A percentile compares a stretch with the other conserved stretches of the same genome.
These are phyloP conservation scores for Prunus armeniaca DNA, from an alignment of 306 rosid genomes.

Conservation along the genomic window DNA sequence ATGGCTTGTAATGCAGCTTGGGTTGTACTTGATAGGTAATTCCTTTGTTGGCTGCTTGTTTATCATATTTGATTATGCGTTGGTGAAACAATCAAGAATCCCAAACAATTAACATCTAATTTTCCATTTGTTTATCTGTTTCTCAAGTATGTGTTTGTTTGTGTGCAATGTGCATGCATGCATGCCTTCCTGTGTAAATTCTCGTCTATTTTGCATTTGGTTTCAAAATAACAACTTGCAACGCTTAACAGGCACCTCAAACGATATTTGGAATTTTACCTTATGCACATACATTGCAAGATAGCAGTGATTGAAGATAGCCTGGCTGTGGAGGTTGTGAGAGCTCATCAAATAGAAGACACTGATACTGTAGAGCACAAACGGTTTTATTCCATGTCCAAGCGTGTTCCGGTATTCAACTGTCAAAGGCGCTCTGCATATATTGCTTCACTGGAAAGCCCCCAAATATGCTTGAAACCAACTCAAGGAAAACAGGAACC, in stretches of 20 bases:
- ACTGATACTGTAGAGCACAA: slow-evolving; percentile 34
- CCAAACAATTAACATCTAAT: neutral
- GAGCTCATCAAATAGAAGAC: slow-evolving; percentile 29
- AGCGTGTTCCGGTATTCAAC: slow-evolving; percentile 38
- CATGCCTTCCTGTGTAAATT: neutral
- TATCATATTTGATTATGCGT: neutral
- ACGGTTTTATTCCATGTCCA: slow-evolving; percentile 43
- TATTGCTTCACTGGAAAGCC: slow-evolving; percentile 29
- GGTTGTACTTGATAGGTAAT: slow-evolving; percentile 77
- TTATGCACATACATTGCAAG: slow-evolving; percentile 60
- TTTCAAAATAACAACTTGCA: slow-evolving; percentile 5
- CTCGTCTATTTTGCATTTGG: neutral
- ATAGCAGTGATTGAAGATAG: slow-evolving; percentile 55
- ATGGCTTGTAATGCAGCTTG: slow-evolving; percentile 50
- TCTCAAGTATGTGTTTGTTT: neutral
- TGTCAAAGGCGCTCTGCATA: slow-evolving; percentile 29
- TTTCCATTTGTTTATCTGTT: neutral
- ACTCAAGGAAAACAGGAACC: neutral
- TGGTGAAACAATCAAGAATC: no score
- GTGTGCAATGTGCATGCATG: neutral
- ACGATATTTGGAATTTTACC: slow-evolving; percentile 52
- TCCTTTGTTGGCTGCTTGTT: neutral
- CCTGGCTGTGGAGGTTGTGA: slow-evolving; percentile 41
- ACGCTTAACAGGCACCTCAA: slow-evolving; percentile 50
- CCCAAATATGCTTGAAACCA: slow-evolving; percentile 17